Evolutionary conservation across 768 basidiomycete genomes (phyloP), one percentile per base, ranked within the genome.

Genomic region (Daedalea quercina): DNA sequence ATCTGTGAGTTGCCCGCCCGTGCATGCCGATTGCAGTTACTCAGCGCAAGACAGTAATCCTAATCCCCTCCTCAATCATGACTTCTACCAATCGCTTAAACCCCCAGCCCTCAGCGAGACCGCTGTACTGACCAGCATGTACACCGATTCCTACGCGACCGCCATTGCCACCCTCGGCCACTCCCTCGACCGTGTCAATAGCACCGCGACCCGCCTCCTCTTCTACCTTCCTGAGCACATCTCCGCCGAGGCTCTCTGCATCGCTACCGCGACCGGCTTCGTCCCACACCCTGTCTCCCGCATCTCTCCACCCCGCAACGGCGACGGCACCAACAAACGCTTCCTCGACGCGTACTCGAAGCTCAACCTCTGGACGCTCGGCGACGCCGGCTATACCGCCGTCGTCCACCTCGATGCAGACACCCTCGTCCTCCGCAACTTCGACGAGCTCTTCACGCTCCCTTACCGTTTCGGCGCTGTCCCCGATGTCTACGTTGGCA

Each of bases 291-390:
- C 68, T 6, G 68, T 75, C 24, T 58, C 64, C 9, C 65, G 62
- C 19, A 72, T 75, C 43, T 58, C 67, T 1, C 75, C 75, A 9
- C 74, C 75, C 0, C 61, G 69, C 52, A 46, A 61, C 34, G 73
- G 73, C 44, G 51, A 58, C n/a, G 73, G 70, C 7, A 59, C 72
- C 25, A 57, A 68, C 57, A 43, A 54, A 33, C 69, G 69, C 46
- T 73, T 72, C 58, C 22, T 60, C 33, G 75, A 76, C 58, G 70
- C 73, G 49, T 76, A 72, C 66, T 73, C 75, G 9, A 76, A 75
- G 52, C 66, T 76, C 4, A 65, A 63, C 33, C 63, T 76, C 6
- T 76, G 75, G 75, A 60, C 60, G 41, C 60, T 76, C 31, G 69
- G 70, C 44, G 47, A 50, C 44, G 48, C 62, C 1, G 67, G 71